These are phyloP conservation scores for Neurospora sp. DNA, from an alignment of 2,329 filamentous ascomycete genomes.

Conservation along the genomic window DNA sequence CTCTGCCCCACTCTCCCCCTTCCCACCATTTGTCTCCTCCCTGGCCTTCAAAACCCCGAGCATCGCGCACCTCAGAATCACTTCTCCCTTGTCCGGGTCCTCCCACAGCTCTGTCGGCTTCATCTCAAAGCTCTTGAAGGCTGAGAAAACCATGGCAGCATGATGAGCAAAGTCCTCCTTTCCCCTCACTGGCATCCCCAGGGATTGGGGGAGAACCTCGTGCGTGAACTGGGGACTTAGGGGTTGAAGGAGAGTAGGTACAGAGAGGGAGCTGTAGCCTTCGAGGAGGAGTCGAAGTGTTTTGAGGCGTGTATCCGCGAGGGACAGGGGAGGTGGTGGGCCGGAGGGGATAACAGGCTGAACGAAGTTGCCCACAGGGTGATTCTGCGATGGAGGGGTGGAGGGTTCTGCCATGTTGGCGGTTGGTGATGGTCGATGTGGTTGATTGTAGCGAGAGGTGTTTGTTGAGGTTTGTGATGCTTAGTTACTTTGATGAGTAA, in stretches of 20 bases:
- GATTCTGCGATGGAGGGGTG: not conserved
- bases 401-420: not conserved
- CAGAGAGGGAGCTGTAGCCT: conserved; percentile 30
- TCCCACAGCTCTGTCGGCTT: conserved; percentile 25
- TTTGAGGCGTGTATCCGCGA: not conserved
- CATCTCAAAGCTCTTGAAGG: conserved; percentile 32
- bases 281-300: conserved; percentile 20
- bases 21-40: not conserved
- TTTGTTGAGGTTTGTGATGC: not conserved
- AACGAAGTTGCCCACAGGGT: not conserved
- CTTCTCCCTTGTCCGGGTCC: conserved; percentile 22
- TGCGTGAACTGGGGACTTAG: conserved; percentile 29
- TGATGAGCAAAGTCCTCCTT: conserved; percentile 28
- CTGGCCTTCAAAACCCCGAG: conserved; percentile 17
- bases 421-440: not conserved
- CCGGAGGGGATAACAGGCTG: not conserved
- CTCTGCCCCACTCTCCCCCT: conserved; percentile 20
- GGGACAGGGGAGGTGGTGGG: not conserved
- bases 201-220: conserved; percentile 27
- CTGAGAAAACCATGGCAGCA: conserved; percentile 28
- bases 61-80: conserved; percentile 29
- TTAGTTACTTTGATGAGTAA: accelerated
- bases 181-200: conserved; percentile 27
- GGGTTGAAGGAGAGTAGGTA: conserved; percentile 25
- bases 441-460: not conserved